A percentile compares a stretch with the other conserved stretches of the same genome.
Evolutionary conservation across 108 stramenopile species (phyloP).

Genomic region (Schizochytrium sp.): DNA sequence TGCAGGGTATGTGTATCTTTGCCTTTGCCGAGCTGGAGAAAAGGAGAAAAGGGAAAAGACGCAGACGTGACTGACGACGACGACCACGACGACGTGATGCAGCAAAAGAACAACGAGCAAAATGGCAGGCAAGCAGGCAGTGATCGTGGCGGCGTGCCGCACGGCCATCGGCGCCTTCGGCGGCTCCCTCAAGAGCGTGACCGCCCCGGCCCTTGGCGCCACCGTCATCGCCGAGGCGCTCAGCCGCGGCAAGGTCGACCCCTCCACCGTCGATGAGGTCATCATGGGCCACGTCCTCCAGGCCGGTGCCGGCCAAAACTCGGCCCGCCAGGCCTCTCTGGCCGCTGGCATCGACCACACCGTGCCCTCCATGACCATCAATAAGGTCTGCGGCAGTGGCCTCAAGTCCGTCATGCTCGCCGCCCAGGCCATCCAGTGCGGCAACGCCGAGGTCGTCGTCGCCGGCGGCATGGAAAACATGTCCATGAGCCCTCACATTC

Average conservation of each 20-base stretch:
- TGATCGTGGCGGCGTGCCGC: slow-evolving; percentile 93
- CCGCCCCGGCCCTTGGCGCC: slow-evolving; percentile 37
- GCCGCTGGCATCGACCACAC: slow-evolving; percentile 61
- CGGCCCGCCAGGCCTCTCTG: slow-evolving; percentile 80
- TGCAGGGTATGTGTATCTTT: no score
- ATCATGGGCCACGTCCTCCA: slow-evolving; percentile 94
- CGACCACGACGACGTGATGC: neutral
- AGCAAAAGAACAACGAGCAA: neutral
- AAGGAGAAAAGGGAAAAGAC: no score
- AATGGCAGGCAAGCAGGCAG: neutral
- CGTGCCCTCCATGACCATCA: slow-evolving; percentile 79
- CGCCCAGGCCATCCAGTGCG: slow-evolving; percentile 70
- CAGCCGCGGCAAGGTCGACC: slow-evolving; percentile 58
- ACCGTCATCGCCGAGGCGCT: slow-evolving; percentile 51
- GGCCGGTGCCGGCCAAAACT: slow-evolving; percentile 75
- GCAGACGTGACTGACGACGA: neutral
- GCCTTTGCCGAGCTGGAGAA: no score
- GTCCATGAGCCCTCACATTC: slow-evolving; percentile 36
- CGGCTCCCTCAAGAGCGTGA: slow-evolving; percentile 34
- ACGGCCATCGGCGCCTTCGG: slow-evolving; percentile 95
- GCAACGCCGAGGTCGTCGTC: slow-evolving; percentile 67
- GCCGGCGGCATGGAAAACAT: slow-evolving; percentile 92
- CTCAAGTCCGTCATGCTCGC: slow-evolving; percentile 89
- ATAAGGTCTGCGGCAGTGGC: slow-evolving; percentile 88
- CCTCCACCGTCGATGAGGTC: slow-evolving; percentile 61